Base-by-base conservation (phyloP, 2,329 filamentous ascomycete species). In the Teratosphaeria zuluensis region DNA sequence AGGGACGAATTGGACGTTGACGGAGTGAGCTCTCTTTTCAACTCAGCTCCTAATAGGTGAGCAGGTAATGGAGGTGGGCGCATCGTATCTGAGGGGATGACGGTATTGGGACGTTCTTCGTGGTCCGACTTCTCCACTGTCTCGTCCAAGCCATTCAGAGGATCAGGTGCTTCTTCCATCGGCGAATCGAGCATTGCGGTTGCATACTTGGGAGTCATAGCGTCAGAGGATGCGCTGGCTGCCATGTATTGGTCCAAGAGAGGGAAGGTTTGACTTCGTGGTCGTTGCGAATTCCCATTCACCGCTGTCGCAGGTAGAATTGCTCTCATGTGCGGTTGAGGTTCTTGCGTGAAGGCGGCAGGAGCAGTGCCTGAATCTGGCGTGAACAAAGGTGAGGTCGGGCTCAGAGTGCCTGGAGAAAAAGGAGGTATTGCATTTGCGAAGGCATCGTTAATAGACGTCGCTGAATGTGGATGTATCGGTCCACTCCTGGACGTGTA, bases 191-290 rank as follows among this genome's bases (percentile, higher is more conserved):
- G 63, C 1, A 63, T 73, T 32, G 75, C 74, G 33, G 73, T 71
- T 5, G 75, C 67, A 62, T 78, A 78, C 68, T 84, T 84, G 21
- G 81, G 78, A n/a, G 78, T 81, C 24, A 80, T 68, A 16, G 78
- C 75, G 53, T 85, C 82, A n/a, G 78, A 76, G 1, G 77, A 75
- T 53, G 78, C 73, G 35, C 76, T 68, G 30, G 78, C 77, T 38
- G 79, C 77, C 62, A 82, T 77, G 66, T 81, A 81, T 19, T 82
- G 78, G 64, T 85, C 86, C 9, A 90, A 76, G 53, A 86, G 84
- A 1, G 91, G 90, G 63, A 95, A 91, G 0, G 90, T 95, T 72
- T 95, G 90, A 71, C 89, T 94, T 68, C 90, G 82, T n/a, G 89
- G 89, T 58, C 90, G 82, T 66, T 88, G 86, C 64, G 86, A 84